Percentiles rank a stretch among this genome's conserved stretches.
Conservation (phyloP, 2,329 filamentous ascomycete species). For the Mycosphaerella sp. region DNA sequence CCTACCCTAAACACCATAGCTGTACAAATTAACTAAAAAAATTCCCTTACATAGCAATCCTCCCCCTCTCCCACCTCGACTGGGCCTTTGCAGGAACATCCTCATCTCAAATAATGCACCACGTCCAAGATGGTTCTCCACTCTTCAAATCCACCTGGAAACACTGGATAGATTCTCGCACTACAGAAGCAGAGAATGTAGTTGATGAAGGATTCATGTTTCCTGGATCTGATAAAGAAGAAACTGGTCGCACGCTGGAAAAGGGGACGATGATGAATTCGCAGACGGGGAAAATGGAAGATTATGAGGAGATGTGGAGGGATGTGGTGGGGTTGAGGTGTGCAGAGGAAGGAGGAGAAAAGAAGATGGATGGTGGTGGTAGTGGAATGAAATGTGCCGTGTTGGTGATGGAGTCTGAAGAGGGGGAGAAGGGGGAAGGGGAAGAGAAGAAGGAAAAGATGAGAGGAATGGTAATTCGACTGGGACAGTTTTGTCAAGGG, state of each 20-base stretch:
- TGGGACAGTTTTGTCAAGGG: slow-evolving; percentile 53
- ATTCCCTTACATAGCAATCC: slow-evolving; percentile 22
- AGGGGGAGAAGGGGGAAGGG: slow-evolving; percentile 13
- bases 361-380: slow-evolving; percentile 42
- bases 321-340: slow-evolving; percentile 34
- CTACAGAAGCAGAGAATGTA: slow-evolving; percentile 33
- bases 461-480: slow-evolving; percentile 48
- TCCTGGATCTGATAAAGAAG: slow-evolving; percentile 25
- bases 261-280: slow-evolving; percentile 56
- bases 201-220: slow-evolving; percentile 55
- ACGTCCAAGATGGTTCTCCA: neutral
- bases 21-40: too few species aligned
- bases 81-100: slow-evolving; percentile 61
- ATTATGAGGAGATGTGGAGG: slow-evolving; percentile 46
- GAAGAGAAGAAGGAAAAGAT: slow-evolving; percentile 15
- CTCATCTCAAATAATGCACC: slow-evolving; percentile 27
- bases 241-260: slow-evolving; percentile 45
- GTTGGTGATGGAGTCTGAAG: slow-evolving; percentile 35
- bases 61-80: slow-evolving; percentile 43
- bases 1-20: too few species aligned
- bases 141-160: slow-evolving; percentile 42
- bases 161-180: slow-evolving; percentile 56
- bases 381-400: slow-evolving; percentile 39
- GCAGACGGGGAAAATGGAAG: slow-evolving; percentile 43
- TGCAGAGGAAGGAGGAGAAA: slow-evolving; percentile 2